These are phyloP conservation scores for Bryopsis sp. DNA, from an alignment of 139 green algal species.

Conservation along the genomic window DNA sequence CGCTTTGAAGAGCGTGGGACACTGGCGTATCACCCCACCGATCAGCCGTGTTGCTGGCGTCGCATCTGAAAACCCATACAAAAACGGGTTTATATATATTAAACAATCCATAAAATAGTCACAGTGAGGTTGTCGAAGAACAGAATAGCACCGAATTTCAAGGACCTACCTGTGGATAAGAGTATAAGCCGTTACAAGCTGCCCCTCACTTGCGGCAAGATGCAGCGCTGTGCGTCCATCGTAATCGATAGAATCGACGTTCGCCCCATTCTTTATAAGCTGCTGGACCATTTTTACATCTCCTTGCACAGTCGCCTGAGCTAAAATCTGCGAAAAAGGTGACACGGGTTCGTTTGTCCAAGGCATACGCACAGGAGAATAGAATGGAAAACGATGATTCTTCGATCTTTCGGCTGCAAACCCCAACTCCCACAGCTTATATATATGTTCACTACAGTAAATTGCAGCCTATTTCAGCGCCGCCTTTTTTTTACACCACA, in stretches of 20 bases:
- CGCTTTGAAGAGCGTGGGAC: no score
- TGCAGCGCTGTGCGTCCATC: conserved; percentile 55
- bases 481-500: background rate
- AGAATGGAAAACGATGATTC: background rate
- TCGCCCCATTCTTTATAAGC: conserved; percentile 30
- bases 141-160: no score
- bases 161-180: background rate
- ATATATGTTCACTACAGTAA: background rate
- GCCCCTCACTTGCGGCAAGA: conserved; percentile 38
- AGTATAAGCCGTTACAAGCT: background rate
- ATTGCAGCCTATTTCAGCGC: background rate
- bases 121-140: no score
- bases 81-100: no score
- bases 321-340: background rate
- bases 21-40: no score
- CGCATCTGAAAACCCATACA: no score
- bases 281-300: background rate
- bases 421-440: background rate
- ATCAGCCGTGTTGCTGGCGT: no score
- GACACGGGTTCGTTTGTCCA: background rate
- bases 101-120: no score
- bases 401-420: background rate
- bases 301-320: background rate
- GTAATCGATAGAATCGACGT: conserved; percentile 39
- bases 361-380: background rate